Evolutionary conservation across 2,329 filamentous ascomycete species (phyloP).

Genomic region (Gyromitra esculenta): DNA sequence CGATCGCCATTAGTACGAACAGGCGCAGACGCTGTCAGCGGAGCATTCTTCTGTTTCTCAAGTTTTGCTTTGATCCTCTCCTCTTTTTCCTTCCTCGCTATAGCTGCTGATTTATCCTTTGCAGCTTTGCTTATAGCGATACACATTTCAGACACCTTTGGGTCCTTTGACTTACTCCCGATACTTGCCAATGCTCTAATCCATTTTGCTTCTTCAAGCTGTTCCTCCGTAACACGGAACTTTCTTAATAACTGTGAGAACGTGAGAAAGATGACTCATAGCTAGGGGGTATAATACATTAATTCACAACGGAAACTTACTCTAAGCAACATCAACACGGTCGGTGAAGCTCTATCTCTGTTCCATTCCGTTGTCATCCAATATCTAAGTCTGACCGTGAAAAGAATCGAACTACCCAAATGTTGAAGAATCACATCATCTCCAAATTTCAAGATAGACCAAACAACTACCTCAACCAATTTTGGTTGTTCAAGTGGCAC

Average conservation of each 20-base stretch:
- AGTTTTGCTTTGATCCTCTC: slow-evolving; percentile 52
- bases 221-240: slow-evolving; percentile 49
- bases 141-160: slow-evolving; percentile 48
- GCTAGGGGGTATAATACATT: slow-evolving; percentile 6
- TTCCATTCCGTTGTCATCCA: slow-evolving; percentile 54
- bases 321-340: slow-evolving; percentile 50
- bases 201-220: slow-evolving; percentile 51
- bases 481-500: slow-evolving; percentile 48
- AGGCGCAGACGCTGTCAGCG: slow-evolving; percentile 44
- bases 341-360: slow-evolving; percentile 51
- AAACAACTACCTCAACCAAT: slow-evolving; percentile 49
- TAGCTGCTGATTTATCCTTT: slow-evolving; percentile 45
- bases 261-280: slow-evolving; percentile 30
- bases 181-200: slow-evolving; percentile 49
- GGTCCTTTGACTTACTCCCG: slow-evolving; percentile 49
- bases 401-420: slow-evolving; percentile 53
- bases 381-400: slow-evolving; percentile 52
- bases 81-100: slow-evolving; percentile 51
- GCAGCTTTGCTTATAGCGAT: slow-evolving; percentile 47
- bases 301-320: slow-evolving; percentile 41
- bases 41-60: slow-evolving; percentile 51
- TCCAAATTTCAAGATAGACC: slow-evolving; percentile 52
- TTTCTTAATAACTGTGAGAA: slow-evolving; percentile 44
- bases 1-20: slow-evolving; percentile 50
- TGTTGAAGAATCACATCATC: slow-evolving; percentile 51